Percentiles rank a stretch among this genome's conserved stretches.
These are phyloP conservation scores for Hypoxylon sp. DNA, from an alignment of 2,329 filamentous ascomycete genomes.

Conservation along the genomic window DNA sequence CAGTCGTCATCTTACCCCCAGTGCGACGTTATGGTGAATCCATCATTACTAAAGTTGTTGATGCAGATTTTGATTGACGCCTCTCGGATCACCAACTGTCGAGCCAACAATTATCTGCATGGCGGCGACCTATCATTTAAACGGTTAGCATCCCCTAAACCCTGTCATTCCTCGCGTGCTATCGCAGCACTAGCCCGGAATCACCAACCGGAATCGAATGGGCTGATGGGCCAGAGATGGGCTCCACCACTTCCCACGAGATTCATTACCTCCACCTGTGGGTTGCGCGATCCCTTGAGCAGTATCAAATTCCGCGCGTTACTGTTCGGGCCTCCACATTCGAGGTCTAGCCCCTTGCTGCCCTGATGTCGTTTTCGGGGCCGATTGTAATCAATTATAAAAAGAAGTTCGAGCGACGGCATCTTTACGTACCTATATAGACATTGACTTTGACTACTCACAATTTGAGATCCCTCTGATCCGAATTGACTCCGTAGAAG, in stretches of 20 bases:
- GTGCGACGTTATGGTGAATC: slow-evolving; percentile 26
- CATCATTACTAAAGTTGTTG: slow-evolving; percentile 14
- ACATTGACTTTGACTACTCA: background rate
- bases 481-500: slow-evolving; percentile 7
- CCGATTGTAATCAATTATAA: slow-evolving; percentile 9
- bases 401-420: background rate
- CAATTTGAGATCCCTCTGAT: background rate
- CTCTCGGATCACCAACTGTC: slow-evolving; percentile 19
- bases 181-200: slow-evolving; percentile 35
- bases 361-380: slow-evolving; percentile 14
- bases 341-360: slow-evolving; percentile 19
- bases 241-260: slow-evolving; percentile 39
- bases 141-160: slow-evolving; percentile 25
- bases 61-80: slow-evolving; percentile 21
- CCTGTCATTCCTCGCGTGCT: slow-evolving; percentile 40
- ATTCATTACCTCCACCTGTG: slow-evolving; percentile 38
- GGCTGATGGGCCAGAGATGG: slow-evolving; percentile 11
- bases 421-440: background rate
- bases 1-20: slow-evolving; percentile 25
- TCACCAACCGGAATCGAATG: slow-evolving; percentile 38
- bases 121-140: slow-evolving; percentile 17
- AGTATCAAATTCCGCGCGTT: slow-evolving; percentile 35
- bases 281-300: slow-evolving; percentile 30
- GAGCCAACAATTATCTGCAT: slow-evolving; percentile 5
- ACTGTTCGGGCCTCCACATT: slow-evolving; percentile 17